Evolutionary conservation across 2,329 filamentous ascomycete species (phyloP), one percentile per base, ranked within the genome.

Genomic region (Sporothrix protearum): DNA sequence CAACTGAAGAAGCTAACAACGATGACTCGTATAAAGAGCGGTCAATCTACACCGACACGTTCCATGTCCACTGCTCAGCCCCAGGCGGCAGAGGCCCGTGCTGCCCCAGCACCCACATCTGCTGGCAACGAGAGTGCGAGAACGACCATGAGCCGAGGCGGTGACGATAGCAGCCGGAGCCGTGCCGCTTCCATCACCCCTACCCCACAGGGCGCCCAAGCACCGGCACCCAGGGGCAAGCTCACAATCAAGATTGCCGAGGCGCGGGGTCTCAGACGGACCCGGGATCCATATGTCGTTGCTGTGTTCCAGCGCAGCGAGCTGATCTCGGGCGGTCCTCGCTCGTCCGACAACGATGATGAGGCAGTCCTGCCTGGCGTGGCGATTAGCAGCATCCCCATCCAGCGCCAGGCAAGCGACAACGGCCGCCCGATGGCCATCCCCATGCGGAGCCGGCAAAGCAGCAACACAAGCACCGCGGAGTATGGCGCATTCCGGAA

Each of bases 231-330:
- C 28, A 95, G 93, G 80, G 96, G 96, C 72, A 97, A 96, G 80
- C 85, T 99, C 71, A 92, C 91, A 45, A 92, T 99, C 76, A 94
- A 92, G 79, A 96, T 99, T 70, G 86, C 90, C 68, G 93, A 97
- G 80, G 96, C 92, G 64, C 88, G 93, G 77, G 93, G 92, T 10
- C 82, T 99, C 69, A 88, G 91, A 73, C 92, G 90, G 72, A 93
- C 93, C 78, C 89, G 90, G 72, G 93, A 97, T 77, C 96, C 96
- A 0, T 99, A 99, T 77, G 93, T 97, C 69, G 94, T 99, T 12
- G 97, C 92, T 72, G 94, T 97, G 33, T 99, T 98, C 78, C 96
- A 99, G 80, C 92, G 93, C 80, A 97, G 95, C 78, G 96, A 99
- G 80, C 91, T 97, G 76, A 97, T 99, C 71, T 98, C 96, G 0